Evolutionary conservation across 2,329 filamentous ascomycete species (phyloP).

Genomic region (Penicillium sp.): DNA sequence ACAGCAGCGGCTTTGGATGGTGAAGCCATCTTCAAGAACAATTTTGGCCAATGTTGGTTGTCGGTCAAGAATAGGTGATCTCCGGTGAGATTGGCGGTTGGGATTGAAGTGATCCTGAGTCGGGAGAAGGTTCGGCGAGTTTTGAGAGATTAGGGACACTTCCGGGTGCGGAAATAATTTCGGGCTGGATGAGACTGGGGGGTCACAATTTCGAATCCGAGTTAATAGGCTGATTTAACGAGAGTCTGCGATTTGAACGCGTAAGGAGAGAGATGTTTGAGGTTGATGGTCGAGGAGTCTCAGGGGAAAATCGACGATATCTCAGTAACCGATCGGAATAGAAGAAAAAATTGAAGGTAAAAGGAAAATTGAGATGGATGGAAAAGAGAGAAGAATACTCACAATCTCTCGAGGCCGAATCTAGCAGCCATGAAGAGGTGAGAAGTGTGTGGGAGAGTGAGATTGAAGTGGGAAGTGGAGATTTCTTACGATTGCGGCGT

Average conservation of each 20-base stretch:
- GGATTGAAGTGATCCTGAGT: conserved; percentile 10
- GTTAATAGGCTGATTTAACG: conserved; percentile 10
- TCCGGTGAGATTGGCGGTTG: conserved; percentile 5
- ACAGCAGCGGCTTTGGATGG: background rate
- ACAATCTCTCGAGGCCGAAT: conserved; percentile 18
- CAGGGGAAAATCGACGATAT: conserved; percentile 16
- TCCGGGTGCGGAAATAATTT: conserved; percentile 1
- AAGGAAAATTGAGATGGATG: conserved; percentile 7
- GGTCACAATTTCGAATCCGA: conserved; percentile 7
- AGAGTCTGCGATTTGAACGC: conserved; percentile 16
- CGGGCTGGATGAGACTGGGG: background rate
- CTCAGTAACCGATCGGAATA: conserved; percentile 2
- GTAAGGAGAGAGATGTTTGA: conserved; percentile 11
- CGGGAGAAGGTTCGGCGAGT: conserved; percentile 2
- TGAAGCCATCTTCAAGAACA: background rate
- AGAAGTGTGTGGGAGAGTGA: conserved; percentile 25
- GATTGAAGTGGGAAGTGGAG: conserved; percentile 27
- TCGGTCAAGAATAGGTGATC: background rate
- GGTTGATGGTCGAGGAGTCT: conserved; percentile 6
- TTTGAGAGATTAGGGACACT: conserved; percentile 3
- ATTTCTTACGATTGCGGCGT: conserved; percentile 24
- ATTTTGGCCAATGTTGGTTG: background rate
- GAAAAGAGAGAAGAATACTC: conserved; percentile 16
- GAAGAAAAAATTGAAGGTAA: conserved; percentile 13
- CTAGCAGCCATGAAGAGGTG: conserved; percentile 29